Percentiles rank a stretch among this genome's conserved stretches.
These are phyloP conservation scores for Backusella psychrophila DNA, from an alignment of 192 early-diverging fungal species.

Conservation along the genomic window DNA sequence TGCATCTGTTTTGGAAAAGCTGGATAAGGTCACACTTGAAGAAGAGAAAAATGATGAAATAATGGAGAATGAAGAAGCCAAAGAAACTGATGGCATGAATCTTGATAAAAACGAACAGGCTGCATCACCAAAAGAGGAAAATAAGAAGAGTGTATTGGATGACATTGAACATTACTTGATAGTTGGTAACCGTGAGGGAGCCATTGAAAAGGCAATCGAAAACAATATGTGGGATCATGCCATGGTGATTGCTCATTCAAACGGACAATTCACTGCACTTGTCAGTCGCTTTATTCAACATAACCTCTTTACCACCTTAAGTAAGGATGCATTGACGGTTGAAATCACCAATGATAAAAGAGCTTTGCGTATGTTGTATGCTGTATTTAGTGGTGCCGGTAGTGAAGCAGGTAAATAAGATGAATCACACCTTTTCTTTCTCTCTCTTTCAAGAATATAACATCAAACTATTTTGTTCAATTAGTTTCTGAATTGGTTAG, in stretches of 20 bases:
- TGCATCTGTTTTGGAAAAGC: background rate
- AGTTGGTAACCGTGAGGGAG: slow-evolving; percentile 55
- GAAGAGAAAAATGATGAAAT: background rate
- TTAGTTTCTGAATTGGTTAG: slow-evolving; percentile 22
- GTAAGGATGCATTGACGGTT: background rate
- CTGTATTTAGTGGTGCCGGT: slow-evolving; percentile 64
- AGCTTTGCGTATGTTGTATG: slow-evolving; percentile 62
- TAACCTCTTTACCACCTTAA: background rate
- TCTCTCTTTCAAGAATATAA: background rate
- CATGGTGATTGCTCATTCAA: slow-evolving; percentile 74
- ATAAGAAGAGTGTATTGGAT: slow-evolving; percentile 36
- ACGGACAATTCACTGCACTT: slow-evolving; percentile 68
- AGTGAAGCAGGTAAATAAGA: slow-evolving; percentile 36
- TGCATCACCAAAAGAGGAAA: background rate
- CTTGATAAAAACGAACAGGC: background rate
- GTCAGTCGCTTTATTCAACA: slow-evolving; percentile 68
- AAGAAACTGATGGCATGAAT: background rate
- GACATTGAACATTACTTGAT: slow-evolving; percentile 61
- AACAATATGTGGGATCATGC: slow-evolving; percentile 84
- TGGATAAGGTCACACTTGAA: background rate
- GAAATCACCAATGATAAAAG: slow-evolving; percentile 34
- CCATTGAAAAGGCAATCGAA: slow-evolving; percentile 47
- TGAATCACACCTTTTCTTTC: background rate
- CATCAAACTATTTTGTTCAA: background rate
- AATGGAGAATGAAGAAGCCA: slow-evolving; percentile 32